Evolutionary conservation across 441 rosid genomes (phyloP).

Genomic region (Flueggea neowawraea): DNA sequence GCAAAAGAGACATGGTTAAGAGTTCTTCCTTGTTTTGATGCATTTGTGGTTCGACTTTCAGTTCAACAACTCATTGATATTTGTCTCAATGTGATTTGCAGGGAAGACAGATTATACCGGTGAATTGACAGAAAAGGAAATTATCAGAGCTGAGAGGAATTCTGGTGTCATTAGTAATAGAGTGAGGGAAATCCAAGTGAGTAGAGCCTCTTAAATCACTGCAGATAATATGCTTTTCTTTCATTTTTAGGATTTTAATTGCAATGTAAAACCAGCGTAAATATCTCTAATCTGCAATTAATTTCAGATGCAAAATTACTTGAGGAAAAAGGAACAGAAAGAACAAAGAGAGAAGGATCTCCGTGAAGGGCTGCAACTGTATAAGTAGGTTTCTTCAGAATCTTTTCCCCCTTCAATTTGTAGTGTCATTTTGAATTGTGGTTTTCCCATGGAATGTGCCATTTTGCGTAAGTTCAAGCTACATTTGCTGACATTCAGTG

Average conservation of each 20-base stretch:
- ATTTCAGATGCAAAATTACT: conserved; percentile 75
- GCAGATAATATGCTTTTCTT: not conserved
- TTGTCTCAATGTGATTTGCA: conserved; percentile 10
- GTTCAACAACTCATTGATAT: not conserved
- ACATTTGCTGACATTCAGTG: too few species aligned
- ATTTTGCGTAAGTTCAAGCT: too few species aligned
- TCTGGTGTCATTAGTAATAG: conserved; percentile 76
- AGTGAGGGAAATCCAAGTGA: conserved; percentile 90
- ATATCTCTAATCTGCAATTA: conserved; percentile 5
- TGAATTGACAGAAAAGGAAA: conserved; percentile 84
- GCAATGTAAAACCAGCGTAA: too few species aligned
- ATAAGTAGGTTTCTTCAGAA: conserved; percentile 38
- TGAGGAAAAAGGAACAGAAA: conserved; percentile 75
- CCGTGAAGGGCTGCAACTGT: conserved; percentile 76
- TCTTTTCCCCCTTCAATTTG: too few species aligned
- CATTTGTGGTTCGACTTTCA: not conserved
- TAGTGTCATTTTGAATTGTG: too few species aligned
- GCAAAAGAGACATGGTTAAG: conserved; percentile 78
- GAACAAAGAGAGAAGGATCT: conserved; percentile 67
- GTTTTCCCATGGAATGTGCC: too few species aligned
- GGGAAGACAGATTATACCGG: conserved; percentile 67
- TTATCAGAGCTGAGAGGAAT: conserved; percentile 93
- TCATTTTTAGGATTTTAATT: too few species aligned
- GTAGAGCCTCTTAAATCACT: conserved; percentile 7
- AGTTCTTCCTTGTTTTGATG: not conserved